Evolutionary conservation across 495 filamentous ascomycete genomes (phyloP), one percentile per base, ranked within the genome.

Genomic region (Amniculicola lignicola): DNA sequence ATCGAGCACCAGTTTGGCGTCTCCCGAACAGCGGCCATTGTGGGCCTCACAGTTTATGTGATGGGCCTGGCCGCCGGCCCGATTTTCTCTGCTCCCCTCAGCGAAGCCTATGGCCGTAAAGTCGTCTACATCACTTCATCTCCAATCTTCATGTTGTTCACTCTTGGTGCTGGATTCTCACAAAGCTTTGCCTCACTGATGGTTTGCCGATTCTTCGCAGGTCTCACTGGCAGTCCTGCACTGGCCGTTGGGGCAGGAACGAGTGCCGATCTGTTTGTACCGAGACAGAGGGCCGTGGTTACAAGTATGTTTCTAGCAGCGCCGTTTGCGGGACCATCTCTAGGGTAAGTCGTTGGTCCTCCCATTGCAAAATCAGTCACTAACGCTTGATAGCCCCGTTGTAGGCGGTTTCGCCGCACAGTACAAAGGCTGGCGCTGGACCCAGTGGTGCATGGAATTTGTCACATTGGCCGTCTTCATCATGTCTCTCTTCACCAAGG

Each of bases 391-490:
- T 44, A 73, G 81, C 3, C 83, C 84, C 2, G 69, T 84, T 27
- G 74, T 88, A 29, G 85, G 85, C 18, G 79, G 79, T n/a, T 87
- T 82, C 57, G 72, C 79, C 21, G 74, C 75, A 3, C 71, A 77
- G 40, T 69, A 78, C 22, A 82, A 80, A 57, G 72, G 69, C 28
- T 87, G 81, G 79, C 76, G 81, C 29, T 86, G 83, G 81, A 82
- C 81, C 7, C 71, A 80, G 61, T 82, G 79, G 79, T 72, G 64
- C 3, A 67, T 76, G 14, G 51, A 80, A 2, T 75, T 82, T 53
- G 67, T 76, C 16, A 67, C 75, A 14, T 54, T 72, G 31, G 69
- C 77, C 54, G 68, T 69, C 51, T 65, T 72, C 42, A 35, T 74
- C 36, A 49, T 65, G 25, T 46, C 65, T 1, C 38, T 79, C 12